Evolutionary conservation across 257 asterid genomes (phyloP).

Genomic region (Solanum ossicruentum): DNA sequence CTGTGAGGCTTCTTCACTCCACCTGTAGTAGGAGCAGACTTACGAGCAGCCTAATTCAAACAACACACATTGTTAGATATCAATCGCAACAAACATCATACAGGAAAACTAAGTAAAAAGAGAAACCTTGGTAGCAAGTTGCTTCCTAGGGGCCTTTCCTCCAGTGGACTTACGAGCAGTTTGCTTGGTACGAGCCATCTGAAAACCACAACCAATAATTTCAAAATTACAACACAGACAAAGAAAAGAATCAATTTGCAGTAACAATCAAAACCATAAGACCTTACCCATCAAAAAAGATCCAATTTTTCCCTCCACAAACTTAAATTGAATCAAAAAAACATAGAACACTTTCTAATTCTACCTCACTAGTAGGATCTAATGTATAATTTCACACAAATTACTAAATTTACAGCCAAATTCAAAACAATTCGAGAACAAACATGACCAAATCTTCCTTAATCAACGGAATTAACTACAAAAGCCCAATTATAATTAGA

Average conservation of each 20-base stretch:
- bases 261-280: background rate
- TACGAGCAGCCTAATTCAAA: constrained; percentile 49
- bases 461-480: background rate
- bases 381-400: background rate
- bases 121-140: constrained; percentile 55
- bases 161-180: constrained; percentile 74
- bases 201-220: background rate
- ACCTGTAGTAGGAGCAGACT: constrained; percentile 79
- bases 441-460: background rate
- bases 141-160: constrained; percentile 79
- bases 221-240: background rate
- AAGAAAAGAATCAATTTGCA: background rate
- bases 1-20: constrained; percentile 76
- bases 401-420: background rate
- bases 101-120: no score
- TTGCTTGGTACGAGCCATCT: constrained; percentile 81
- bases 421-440: background rate
- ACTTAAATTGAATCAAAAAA: no score
- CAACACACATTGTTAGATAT: background rate
- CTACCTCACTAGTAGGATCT: no score
- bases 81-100: background rate
- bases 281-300: background rate
- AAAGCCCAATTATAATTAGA: background rate
- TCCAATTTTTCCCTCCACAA: background rate
- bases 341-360: no score